Evolutionary conservation across 768 basidiomycete genomes (phyloP).

Genomic region (Naematelia aurantialba): DNA sequence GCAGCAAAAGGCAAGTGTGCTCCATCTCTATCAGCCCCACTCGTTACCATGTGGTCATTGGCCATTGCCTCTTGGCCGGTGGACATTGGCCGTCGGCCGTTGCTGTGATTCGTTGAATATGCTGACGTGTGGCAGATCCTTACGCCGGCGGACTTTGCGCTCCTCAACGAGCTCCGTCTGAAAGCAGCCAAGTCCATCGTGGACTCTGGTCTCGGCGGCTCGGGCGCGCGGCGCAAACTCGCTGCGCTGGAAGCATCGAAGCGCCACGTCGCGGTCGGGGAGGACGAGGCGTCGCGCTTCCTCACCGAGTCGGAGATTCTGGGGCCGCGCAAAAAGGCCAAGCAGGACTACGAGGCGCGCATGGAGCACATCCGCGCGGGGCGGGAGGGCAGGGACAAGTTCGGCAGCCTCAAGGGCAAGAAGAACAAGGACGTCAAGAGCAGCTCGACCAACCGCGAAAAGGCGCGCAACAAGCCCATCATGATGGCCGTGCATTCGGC

Average conservation of each 20-base stretch:
- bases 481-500: constrained; percentile 59
- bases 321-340: constrained; percentile 87
- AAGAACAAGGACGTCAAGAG: constrained; percentile 76
- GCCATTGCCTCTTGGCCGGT: background rate
- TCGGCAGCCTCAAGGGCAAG: constrained; percentile 84
- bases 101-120: background rate
- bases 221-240: constrained; percentile 80
- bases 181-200: constrained; percentile 70
- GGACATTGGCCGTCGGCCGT: background rate
- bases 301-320: constrained; percentile 88
- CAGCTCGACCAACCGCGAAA: constrained; percentile 86
- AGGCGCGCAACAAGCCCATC: constrained; percentile 87
- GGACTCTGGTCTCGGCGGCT: constrained; percentile 63
- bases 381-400: constrained; percentile 91
- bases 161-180: constrained; percentile 81
- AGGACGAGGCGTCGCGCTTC: constrained; percentile 59
- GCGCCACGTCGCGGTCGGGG: constrained; percentile 55
- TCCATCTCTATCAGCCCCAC: background rate
- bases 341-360: constrained; percentile 88
- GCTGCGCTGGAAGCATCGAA: constrained; percentile 70
- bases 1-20: constrained; percentile 45
- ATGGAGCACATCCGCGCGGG: constrained; percentile 88
- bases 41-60: background rate
- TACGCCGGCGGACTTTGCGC: constrained; percentile 91
- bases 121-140: constrained; percentile 67